Conservation (phyloP, 495 filamentous ascomycete species). For the Bombardia bombarda region DNA sequence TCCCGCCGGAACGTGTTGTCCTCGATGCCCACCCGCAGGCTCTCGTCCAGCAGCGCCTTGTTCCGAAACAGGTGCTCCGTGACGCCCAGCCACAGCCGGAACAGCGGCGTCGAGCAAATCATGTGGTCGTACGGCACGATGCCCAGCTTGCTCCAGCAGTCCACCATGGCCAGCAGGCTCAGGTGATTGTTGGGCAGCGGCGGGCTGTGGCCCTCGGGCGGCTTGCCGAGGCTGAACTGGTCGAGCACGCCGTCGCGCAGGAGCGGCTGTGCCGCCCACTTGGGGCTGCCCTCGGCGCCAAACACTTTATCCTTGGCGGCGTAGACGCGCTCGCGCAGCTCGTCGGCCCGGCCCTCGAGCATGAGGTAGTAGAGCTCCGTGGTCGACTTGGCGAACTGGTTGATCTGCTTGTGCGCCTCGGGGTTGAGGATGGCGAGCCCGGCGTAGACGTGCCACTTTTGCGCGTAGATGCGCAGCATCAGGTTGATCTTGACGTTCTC, state of each 20-base stretch:
- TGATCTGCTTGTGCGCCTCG: conserved; percentile 80
- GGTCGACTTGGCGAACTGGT: conserved; percentile 84
- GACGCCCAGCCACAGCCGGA: conserved; percentile 95
- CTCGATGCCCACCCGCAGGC: conserved; percentile 74
- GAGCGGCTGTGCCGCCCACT: conserved; percentile 54
- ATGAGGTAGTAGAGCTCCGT: conserved; percentile 96
- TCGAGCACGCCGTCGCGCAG: conserved; percentile 80
- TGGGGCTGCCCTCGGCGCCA: conserved; percentile 34
- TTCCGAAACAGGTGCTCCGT: conserved; percentile 94
- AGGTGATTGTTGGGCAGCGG: conserved; percentile 86
- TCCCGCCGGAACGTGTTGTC: conserved; percentile 84
- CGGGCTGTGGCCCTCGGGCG: conserved; percentile 31
- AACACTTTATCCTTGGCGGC: conserved; percentile 78
- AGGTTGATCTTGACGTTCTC: conserved; percentile 99
- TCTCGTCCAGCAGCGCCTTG: conserved; percentile 72
- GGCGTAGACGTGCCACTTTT: conserved; percentile 99
- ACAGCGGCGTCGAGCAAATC: conserved; percentile 98
- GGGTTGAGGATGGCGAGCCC: conserved; percentile 95
- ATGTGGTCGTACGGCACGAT: conserved; percentile 98
- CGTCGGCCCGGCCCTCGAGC: conserved; percentile 71
- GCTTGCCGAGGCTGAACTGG: conserved; percentile 67
- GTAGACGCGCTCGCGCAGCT: conserved; percentile 74
- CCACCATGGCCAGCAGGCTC: conserved; percentile 92
- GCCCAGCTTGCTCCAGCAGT: conserved; percentile 89
- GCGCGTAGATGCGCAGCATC: conserved; percentile 91